Evolutionary conservation across 305 asterid species (phyloP).

Genomic region (Euphrasia arctica): DNA sequence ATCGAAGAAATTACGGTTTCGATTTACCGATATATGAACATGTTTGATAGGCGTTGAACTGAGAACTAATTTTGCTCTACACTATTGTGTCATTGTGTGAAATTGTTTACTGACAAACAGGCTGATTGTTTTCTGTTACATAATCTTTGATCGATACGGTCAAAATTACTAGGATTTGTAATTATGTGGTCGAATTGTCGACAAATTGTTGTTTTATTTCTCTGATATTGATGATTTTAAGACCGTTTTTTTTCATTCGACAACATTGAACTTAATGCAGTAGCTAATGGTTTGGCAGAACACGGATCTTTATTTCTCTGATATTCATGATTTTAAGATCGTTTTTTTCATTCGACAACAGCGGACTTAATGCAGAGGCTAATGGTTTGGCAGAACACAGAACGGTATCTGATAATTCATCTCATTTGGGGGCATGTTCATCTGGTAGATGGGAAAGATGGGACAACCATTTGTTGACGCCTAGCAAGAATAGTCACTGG

Average conservation of each 20-base stretch:
- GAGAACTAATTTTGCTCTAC: background rate
- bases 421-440: slow-evolving; percentile 10
- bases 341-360: slow-evolving; percentile 19
- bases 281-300: slow-evolving; percentile 21
- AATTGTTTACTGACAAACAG: background rate
- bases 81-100: background rate
- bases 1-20: background rate
- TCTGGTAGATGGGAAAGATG: slow-evolving; percentile 27
- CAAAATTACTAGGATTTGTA: slow-evolving; percentile 11
- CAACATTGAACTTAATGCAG: slow-evolving; percentile 34
- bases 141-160: background rate
- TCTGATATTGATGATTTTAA: slow-evolving; percentile 1
- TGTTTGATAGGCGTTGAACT: slow-evolving; percentile 7
- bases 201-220: slow-evolving; percentile 6
- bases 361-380: slow-evolving; percentile 32
- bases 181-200: slow-evolving; percentile 5
- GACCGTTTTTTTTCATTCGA: slow-evolving; percentile 9
- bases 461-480: slow-evolving; percentile 17
- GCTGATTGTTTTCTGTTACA: background rate
- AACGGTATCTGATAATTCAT: slow-evolving; percentile 21
- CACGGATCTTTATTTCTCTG: too few relatives aligned
- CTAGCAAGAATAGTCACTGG: slow-evolving; percentile 24
- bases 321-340: slow-evolving; percentile 5
- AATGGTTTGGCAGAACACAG: slow-evolving; percentile 21
- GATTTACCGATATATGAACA: too few relatives aligned